Conservation (phyloP, 768 basidiomycete species). For the Kockovaella imperatae region DNA sequence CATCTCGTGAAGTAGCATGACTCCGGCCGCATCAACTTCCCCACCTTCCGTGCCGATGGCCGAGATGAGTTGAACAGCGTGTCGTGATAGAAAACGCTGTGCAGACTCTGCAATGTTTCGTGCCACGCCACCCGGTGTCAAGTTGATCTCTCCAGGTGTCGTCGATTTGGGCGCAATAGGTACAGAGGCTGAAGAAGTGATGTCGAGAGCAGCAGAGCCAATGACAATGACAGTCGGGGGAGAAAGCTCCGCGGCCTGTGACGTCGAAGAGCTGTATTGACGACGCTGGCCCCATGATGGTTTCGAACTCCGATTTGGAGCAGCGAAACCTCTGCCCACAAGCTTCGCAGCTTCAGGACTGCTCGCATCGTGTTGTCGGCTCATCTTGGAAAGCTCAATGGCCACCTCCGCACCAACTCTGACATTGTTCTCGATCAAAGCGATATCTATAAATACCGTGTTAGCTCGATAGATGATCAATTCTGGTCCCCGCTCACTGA, state of each 20-base stretch:
- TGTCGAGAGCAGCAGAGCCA: conserved; percentile 83
- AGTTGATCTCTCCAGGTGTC: conserved; percentile 62
- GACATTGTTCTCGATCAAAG: conserved; percentile 81
- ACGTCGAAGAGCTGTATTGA: background rate
- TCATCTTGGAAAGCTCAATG: conserved; percentile 57
- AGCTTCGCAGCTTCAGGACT: conserved; percentile 15
- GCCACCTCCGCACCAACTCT: conserved; percentile 54
- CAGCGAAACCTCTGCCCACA: background rate
- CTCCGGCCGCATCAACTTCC: conserved; percentile 51
- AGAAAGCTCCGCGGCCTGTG: background rate
- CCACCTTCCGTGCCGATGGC: conserved; percentile 50
- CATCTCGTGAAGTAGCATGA: conserved; percentile 57
- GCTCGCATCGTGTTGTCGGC: conserved; percentile 18
- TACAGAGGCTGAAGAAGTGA: conserved; percentile 50
- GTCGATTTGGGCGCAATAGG: conserved; percentile 59
- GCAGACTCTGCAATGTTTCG: conserved; percentile 93
- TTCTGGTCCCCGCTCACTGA: conserved; percentile 52
- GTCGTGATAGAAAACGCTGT: conserved; percentile 53
- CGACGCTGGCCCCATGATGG: too few species aligned
- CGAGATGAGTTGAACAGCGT: conserved; percentile 56
- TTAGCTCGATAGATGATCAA: background rate
- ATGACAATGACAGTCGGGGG: conserved; percentile 55
- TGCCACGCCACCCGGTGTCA: conserved; percentile 80
- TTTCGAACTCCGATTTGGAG: too few species aligned
- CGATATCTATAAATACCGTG: conserved; percentile 56